Base-by-base conservation (phyloP, 2,329 filamentous ascomycete genomes). In the Pyricularia pennisetigena region DNA sequence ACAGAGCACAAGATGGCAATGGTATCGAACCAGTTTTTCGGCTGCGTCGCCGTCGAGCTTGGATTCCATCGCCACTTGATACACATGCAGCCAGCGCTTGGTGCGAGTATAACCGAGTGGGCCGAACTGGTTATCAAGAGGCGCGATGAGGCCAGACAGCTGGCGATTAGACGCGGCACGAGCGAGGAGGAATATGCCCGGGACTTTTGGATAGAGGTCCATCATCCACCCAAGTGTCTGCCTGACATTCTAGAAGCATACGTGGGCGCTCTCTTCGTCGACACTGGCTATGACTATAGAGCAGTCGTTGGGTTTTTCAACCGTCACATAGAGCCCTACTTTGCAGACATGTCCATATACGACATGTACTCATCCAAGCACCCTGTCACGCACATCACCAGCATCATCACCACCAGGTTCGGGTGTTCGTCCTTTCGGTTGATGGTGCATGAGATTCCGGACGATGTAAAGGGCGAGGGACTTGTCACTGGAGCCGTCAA, bases 1-100 rank as follows among this genome's bases (percentile, higher is more conserved):
- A 98, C 95, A 0, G 95, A 98, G 78, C 94, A 98, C 83, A 98
- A 98, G 80, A 97, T 96, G 89, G 93, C 94, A n/a, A 97, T 99
- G 92, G 94, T 95, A 0, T 95, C 92, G 67, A 99, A 99, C 79
- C 93, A 94, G 70, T 99, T 98, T 75, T 84, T 97, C 1, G 93
- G 91, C 1, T 92, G 89, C 23, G 82, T 98, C 3, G 90, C 90
- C 69, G 92, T 96, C 3, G 85, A 87, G 65, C 84, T 98, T 0
- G 89, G 86, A 0, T 90, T 98, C 68, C 88, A 97, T 75, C 86
- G 82, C 65, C 89, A 94, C 75, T 79, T 98, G 20, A 85, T 87
- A 0, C 79, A 83, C 6, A 82, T 90, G 9, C 81, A 79, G 2
- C 72, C 78, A 0, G 72, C 73, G 0, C 73, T 85, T 41, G 77